Evolutionary conservation across 768 basidiomycete genomes (phyloP), one percentile per base, ranked within the genome.

Genomic region (Epithele typhae): DNA sequence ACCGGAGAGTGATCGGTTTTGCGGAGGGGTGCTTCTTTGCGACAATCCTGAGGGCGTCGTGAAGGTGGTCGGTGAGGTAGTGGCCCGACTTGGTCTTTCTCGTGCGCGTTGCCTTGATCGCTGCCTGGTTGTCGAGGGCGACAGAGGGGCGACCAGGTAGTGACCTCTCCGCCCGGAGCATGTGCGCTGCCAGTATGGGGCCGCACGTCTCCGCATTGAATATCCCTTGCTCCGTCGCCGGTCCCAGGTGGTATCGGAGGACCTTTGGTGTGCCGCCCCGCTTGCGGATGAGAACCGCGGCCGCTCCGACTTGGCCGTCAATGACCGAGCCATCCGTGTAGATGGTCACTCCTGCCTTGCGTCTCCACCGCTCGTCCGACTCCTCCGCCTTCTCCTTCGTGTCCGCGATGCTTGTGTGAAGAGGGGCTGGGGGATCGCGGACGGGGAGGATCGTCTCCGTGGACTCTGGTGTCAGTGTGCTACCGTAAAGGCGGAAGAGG

Each of bases 151-250:
- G 12, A 12, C 22, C 53, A 40, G 12, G 27, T 37, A 5, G 34
- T 7, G 32, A 6, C 68, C 23, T 5, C 67, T 49, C 5, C 64
- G 45, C 2, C 58, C 17, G n/a, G 3, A 70, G 43, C 0, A 60
- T 30, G 5, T 64, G 34, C 0, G 64, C 67, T 8, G 63, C 55
- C 1, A 52, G n/a, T n/a, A n/a, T n/a, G n/a, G n/a, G n/a, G n/a
- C n/a, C n/a, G n/a, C n/a, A n/a, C n/a, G n/a, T n/a, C 36, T 69
- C 64, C 1, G 52, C 65, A 37, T 66, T 59, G 33, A 58, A 63
- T 0, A 63, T 59, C 0, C 54, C 62, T 48, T 66, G 63, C 10
- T 62, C 38, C 7, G 25, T 37, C 3, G 40, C 32, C 0, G 19
- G 14, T 10, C 64, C 62, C 5, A 69, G 47, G 21, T 60, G 41